These are phyloP conservation scores for Apium graveolens DNA, from an alignment of 129 eudicot species.

Conservation along the genomic window DNA sequence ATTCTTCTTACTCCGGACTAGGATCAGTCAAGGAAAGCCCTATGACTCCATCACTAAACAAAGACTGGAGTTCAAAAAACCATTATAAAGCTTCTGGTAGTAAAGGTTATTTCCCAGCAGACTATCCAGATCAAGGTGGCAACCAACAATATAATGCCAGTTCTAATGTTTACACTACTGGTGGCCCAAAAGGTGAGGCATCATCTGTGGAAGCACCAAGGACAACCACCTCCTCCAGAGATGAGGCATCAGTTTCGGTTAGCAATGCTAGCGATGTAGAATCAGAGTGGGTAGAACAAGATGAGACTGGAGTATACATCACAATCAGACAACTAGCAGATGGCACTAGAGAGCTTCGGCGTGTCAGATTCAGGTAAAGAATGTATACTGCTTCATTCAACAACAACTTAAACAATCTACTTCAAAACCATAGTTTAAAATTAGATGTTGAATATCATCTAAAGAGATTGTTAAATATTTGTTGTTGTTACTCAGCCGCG, in stretches of 20 bases:
- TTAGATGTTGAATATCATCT: not conserved
- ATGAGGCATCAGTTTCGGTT: conserved; percentile 58
- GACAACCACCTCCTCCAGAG: conserved; percentile 82
- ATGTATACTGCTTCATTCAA: not conserved
- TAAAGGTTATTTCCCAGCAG: conserved; percentile 29
- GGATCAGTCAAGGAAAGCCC: conserved; percentile 86
- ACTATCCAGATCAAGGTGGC: conserved; percentile 29
- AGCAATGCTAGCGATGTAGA: conserved; percentile 56
- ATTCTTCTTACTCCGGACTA: conserved; percentile 67
- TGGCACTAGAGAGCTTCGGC: conserved; percentile 46
- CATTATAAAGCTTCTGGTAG: conserved; percentile 34
- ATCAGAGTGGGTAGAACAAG: conserved; percentile 55
- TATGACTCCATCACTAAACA: conserved; percentile 61
- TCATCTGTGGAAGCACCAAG: conserved; percentile 88
- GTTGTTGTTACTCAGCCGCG: conserved; percentile 45
- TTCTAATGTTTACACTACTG: conserved; percentile 33
- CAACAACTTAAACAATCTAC: not conserved
- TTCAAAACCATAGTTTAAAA: not conserved
- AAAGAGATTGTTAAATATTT: not conserved
- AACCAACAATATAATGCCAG: conserved; percentile 39
- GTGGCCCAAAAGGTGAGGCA: conserved; percentile 51
- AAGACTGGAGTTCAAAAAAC: conserved; percentile 61
- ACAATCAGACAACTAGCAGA: conserved; percentile 46
- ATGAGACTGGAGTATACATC: conserved; percentile 57
- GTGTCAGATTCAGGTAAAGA: conserved; percentile 57